Evolutionary conservation across 108 stramenopile genomes (phyloP), one percentile per base, ranked within the genome.

Genomic region (Conticribra guillardii): DNA sequence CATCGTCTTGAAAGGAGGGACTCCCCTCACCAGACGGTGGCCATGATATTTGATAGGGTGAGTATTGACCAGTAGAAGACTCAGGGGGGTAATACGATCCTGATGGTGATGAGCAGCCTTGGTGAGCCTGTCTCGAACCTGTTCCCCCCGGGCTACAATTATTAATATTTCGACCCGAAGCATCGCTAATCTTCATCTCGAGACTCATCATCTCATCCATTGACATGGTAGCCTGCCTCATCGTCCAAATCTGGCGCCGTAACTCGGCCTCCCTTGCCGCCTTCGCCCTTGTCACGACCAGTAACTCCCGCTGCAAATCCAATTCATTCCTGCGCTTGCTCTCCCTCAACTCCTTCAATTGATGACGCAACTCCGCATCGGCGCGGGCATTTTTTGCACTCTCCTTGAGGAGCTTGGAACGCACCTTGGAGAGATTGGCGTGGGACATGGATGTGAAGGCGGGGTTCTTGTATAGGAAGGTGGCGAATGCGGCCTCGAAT

Each of bases 401-500:
- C 33, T 77, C 67, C 34, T 51, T 69, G 8, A 61, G 33, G 19
- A 69, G 62, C 49, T 70, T 77, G 31, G 68, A 28, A 4, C 76
- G 56, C 16, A 77, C 18, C 29, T 62, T 64, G 18, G 68, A 61
- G 7, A 77, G 68, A 54, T 51, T 69, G 26, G 33, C 67, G 27
- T 77, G 63, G 17, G 76, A 77, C 76, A 77, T 77, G 54, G 55
- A 30, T 5, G 76, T 59, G 44, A 64, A 77, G 54, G 69, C 76
- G 1, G 76, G 76, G 44, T 77, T 69, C 33, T 77, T 69, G 67
- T 64, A 77, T 2, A 77, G 64, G 55, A 77, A 77, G 8, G 67
- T 59, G 48, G 76, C 63, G 29, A 77, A 77, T 21, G 76, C 76
- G 17, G 68, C 68, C 41, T 77, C 76, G 54, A 77, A 77, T 60